Base-by-base conservation (phyloP, 2,329 filamentous ascomycete genomes). In the Phaeosphaeriaceae sp. region DNA sequence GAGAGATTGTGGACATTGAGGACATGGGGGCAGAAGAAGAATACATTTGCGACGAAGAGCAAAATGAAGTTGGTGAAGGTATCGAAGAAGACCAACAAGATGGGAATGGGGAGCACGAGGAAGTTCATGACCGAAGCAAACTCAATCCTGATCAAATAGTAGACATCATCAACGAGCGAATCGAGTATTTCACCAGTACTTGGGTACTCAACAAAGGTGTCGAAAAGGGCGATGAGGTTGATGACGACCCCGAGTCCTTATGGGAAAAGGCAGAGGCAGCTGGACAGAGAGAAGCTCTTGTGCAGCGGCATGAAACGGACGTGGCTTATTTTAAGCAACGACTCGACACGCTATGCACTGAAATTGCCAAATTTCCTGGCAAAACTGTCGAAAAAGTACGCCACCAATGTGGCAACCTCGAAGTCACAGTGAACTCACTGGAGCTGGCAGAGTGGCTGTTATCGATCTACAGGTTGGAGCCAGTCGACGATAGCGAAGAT, bases 341-440 rank as follows among this genome's bases (percentile, higher is more conserved):
- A 21, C 47, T 70, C 3, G 54, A 69, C 17, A 44, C 1, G 8
- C 13, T 67, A 0, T 59, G 61, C 21, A 52, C 61, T 0, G 52
- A 63, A 20, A 65, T 70, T 2, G 11, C 42, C 0, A 46, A 44
- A 9, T 44, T 28, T 8, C 77, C 23, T 90, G 86, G 82, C 68
- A 72, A 29, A 9, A 81, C 75, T 6, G 73, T 76, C 17, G 61
- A 71, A 1, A 78, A 85, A 12, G 66, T 94, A 12, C 73, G 77
- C 20, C 74, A 72, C 5, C 82, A 85, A 60, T 85, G 85, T 40
- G 71, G 74, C 9, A 80, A 75, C 29, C 74, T 96, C 46, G 85
- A 93, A 50, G 75, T 78, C 4, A 90, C 80, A 3, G 73, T 96
- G 1, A 80, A 83, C 29, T 81, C 88, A 46, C 81, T 82, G 40